Base-by-base conservation (phyloP, 163 green algal species). In the Chlorella variabilis region DNA sequence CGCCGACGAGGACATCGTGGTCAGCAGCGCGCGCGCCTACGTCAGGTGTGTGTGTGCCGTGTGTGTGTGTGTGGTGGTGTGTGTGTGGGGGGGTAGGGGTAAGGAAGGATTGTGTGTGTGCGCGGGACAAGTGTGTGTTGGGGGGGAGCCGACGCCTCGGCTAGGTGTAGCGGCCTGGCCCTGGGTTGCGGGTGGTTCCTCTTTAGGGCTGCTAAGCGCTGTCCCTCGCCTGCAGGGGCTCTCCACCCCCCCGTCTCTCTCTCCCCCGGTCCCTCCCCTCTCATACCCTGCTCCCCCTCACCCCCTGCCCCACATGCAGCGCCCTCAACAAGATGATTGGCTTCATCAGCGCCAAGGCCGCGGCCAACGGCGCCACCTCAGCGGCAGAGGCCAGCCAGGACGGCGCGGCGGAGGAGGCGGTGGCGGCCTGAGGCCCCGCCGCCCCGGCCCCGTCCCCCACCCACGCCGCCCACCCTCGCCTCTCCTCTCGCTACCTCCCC, bases 271-370 rank as follows among this genome's bases (percentile, higher is more conserved):
- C 11, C 45, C 15, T 23, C 45, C 11, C 15, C n/a, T 61, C 13
- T 62, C 68, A 34, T 41, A 13, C 27, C 68, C 0, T 29, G 25
- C 45, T 56, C 29, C 70, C 8, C 45, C 17, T 3, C n/a, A n/a
- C n/a, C n/a, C n/a, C n/a, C n/a, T n/a, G 31, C 48, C 17, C 0
- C 31, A 17, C 71, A n/a, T n/a, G 54, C 73, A 79, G 80, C 39
- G 97, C 96, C 18, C 85, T 99, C 9, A 99, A 99, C 92, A 99
- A 99, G 89, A 94, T 99, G 91, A 96, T 99, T 54, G 83, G 71
- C 13, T 92, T 81, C 70, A 80, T 90, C 69, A 76, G n/a, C 20
- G 83, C 81, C 48, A 83, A 81, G 69, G 33, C 33, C 7, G 73
- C 56, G 1, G 27, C 75, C 39, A 75, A 25, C 71, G 27, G 45